Percentiles rank a stretch among this genome's conserved stretches.
Evolutionary conservation across 1,284 basidiomycete genomes (phyloP).

Genomic region (Mrakiaceae sp.): DNA sequence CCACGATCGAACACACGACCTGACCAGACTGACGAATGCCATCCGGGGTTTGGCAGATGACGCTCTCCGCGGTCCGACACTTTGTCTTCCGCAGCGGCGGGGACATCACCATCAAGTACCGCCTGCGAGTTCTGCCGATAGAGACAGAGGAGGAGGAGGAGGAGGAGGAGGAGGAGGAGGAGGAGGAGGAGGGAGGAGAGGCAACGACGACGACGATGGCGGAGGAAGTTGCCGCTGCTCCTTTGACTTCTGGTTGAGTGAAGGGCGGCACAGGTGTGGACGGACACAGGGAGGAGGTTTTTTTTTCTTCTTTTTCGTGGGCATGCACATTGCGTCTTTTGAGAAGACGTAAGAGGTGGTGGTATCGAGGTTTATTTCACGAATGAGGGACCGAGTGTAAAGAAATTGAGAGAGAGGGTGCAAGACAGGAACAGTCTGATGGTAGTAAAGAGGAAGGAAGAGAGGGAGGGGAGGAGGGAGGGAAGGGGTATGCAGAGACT

Average conservation of each 20-base stretch:
- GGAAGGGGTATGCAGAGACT: not conserved
- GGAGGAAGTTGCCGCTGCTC: not conserved
- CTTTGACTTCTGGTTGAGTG: too few species aligned
- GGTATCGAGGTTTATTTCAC: too few species aligned
- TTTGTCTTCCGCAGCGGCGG: not conserved
- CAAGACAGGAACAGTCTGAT: too few species aligned
- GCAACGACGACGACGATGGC: not conserved
- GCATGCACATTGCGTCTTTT: not conserved
- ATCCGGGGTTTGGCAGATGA: not conserved
- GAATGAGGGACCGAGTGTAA: too few species aligned
- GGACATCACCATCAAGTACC: too few species aligned
- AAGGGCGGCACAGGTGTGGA: not conserved
- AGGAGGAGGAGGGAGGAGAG: not conserved
- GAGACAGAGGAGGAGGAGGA: not conserved
- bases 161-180: not conserved
- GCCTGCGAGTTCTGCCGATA: not conserved
- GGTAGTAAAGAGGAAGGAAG: not conserved
- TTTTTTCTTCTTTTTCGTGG: constrained; percentile 32
- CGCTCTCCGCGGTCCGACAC: not conserved
- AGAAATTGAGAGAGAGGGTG: too few species aligned
- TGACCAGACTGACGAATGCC: too few species aligned
- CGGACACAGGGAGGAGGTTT: constrained; percentile 23
- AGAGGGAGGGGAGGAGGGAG: not conserved
- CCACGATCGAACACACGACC: constrained; percentile 27
- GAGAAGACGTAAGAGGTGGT: too few species aligned